Percentiles rank a stretch among this genome's conserved stretches.
phyloP scores from a whole-genome alignment of 2,329 filamentous ascomycete genomes.

The Calonectria fujianensis region DNA sequence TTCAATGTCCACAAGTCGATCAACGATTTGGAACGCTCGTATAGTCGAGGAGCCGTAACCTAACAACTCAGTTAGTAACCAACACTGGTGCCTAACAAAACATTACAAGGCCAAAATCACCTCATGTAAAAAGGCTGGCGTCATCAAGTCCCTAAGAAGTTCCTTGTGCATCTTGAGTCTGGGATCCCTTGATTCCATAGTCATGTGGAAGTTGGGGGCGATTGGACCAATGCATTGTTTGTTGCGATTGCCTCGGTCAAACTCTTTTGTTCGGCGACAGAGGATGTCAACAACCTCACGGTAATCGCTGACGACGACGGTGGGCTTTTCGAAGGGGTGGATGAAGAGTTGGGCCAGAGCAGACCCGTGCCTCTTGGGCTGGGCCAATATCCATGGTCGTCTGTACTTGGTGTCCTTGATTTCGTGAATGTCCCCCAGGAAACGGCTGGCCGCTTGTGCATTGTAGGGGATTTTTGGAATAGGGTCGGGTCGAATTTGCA shows the following conservation, averaged over 20 bases:
- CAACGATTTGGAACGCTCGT: conserved; percentile 56
- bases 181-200: conserved; percentile 57
- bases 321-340: conserved; percentile 56
- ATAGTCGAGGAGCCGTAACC: conserved; percentile 61
- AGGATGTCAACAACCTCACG: conserved; percentile 59
- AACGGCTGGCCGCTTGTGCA: conserved; percentile 37
- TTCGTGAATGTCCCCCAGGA: conserved; percentile 52
- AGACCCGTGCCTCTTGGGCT: conserved; percentile 51
- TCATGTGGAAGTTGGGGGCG: conserved; percentile 58
- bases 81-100: background rate
- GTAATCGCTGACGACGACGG: conserved; percentile 59
- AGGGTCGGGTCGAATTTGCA: conserved; percentile 44
- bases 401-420: conserved; percentile 47
- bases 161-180: conserved; percentile 58
- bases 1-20: conserved; percentile 61
- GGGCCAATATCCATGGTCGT: conserved; percentile 54
- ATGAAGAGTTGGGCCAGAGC: conserved; percentile 61
- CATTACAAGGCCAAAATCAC: conserved; percentile 35
- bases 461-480: conserved; percentile 56
- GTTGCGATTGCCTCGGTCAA: conserved; percentile 56
- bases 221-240: conserved; percentile 51
- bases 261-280: conserved; percentile 57
- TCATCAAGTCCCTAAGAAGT: conserved; percentile 62
- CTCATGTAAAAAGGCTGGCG: conserved; percentile 59
- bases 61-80: conserved; percentile 41